Base-by-base conservation (phyloP, 2,329 filamentous ascomycete species). In the Coniochaeta pulveracea region DNA sequence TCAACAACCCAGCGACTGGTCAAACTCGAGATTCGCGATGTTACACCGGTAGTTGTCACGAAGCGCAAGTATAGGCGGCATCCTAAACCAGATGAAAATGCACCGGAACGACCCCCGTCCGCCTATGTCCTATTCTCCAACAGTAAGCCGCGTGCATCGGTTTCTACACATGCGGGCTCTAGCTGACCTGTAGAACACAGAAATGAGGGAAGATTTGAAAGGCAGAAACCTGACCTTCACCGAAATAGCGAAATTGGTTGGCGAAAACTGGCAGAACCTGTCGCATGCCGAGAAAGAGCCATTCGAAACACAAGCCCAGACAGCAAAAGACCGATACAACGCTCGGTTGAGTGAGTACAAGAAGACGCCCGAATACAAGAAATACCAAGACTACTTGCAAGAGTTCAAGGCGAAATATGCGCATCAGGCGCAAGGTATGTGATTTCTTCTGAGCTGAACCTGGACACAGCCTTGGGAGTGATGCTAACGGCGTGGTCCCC, bases 51-150 rank as follows among this genome's bases (percentile, higher is more conserved):
- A 11, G 53, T 61, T 15, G 57, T 65, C 16, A 61, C 61, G 17
- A 88, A 88, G 54, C 66, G 82, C 28, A 86, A 85, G 49, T 88
- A 88, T 46, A 68, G 80, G 37, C 66, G 82, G 22, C 82, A 88
- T 55, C 81, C 82, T 9, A 85, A 85, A 74, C 66, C 81, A 4
- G 84, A 91, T 44, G 79, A 85, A 37, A 76, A 84, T 57, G 83
- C 83, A 1, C 84, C 84, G 2, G 82, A 88, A 48, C 67, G 83
- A 16, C 81, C 84, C 2, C 80, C 82, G 0, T 89, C 83, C 4
- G 84, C 83, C 32, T 89, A 89, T 56, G 84, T 89, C 10, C 70
- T 89, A 11, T 91, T 91, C 48, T 88, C 84, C 1, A 89, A 89
- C 46, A 83, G 80, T 84, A 55, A 61, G 78, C 65, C 19, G 6